Percentiles rank a stretch among this genome's conserved stretches.
These are phyloP conservation scores for Trichosporon sp. DNA, from an alignment of 1,284 basidiomycete species.

Conservation along the genomic window DNA sequence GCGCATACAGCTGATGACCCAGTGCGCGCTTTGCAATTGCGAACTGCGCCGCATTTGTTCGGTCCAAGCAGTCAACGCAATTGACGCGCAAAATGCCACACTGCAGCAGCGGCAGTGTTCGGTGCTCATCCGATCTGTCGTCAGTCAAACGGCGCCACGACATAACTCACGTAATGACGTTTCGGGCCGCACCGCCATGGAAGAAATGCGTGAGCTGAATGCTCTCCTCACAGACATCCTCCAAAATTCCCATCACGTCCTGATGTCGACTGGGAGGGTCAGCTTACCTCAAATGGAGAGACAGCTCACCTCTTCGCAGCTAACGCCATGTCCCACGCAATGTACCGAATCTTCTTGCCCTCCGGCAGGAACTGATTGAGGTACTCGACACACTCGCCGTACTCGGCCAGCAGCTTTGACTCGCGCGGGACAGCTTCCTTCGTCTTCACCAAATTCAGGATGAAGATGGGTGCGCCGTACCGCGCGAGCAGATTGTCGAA, in stretches of 20 bases:
- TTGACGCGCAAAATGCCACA: conserved; percentile 86
- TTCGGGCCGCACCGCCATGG: conserved; percentile 55
- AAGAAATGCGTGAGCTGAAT: conserved; percentile 91
- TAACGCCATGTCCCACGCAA: conserved; percentile 93
- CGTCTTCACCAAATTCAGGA: conserved; percentile 93
- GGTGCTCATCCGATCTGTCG: conserved; percentile 51
- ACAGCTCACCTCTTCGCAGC: conserved; percentile 61
- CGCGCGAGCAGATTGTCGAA: conserved; percentile 87
- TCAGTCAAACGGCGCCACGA: background rate
- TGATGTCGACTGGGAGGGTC: conserved; percentile 70
- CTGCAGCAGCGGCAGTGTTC: conserved; percentile 71
- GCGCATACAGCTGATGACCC: conserved; percentile 90
- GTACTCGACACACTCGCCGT: conserved; percentile 85
- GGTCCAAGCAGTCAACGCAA: conserved; percentile 93
- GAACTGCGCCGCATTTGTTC: conserved; percentile 96
- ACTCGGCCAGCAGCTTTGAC: conserved; percentile 86
- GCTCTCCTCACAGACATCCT: conserved; percentile 91
- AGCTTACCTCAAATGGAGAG: background rate
- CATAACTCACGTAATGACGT: conserved; percentile 29
- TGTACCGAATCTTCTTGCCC: conserved; percentile 80
- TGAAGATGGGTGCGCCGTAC: conserved; percentile 85
- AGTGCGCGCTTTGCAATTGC: conserved; percentile 94
- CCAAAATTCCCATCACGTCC: conserved; percentile 91
- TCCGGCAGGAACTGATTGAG: conserved; percentile 91
- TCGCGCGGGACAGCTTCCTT: conserved; percentile 69